These are phyloP conservation scores for Phanerochaete carnosa DNA, from an alignment of 768 basidiomycete species.

Conservation along the genomic window DNA sequence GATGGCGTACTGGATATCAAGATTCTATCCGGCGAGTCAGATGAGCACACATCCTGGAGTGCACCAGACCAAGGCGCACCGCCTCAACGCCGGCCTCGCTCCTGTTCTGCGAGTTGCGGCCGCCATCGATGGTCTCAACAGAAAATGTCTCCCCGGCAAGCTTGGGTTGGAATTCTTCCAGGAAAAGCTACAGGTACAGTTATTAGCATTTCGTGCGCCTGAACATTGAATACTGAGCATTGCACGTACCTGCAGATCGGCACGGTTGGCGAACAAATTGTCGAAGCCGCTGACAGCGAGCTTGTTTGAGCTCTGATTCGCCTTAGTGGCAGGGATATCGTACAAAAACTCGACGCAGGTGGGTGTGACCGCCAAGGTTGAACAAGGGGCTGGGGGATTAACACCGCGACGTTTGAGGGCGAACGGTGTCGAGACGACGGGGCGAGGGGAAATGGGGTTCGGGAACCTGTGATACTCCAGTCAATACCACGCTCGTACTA, in stretches of 20 bases:
- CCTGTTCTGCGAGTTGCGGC: constrained; percentile 43
- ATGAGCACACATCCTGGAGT: neutral
- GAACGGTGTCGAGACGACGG: constrained; percentile 12
- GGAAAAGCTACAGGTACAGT: constrained; percentile 48
- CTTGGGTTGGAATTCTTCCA: constrained; percentile 12
- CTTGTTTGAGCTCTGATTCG: constrained; percentile 22
- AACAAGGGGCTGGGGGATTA: constrained; percentile 22
- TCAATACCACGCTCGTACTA: neutral
- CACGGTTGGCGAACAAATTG: constrained; percentile 26
- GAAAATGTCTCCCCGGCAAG: constrained; percentile 16
- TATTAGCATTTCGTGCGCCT: neutral
- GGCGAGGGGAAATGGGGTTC: constrained; percentile 8
- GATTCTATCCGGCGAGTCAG: constrained; percentile 12
- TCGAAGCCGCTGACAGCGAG: constrained; percentile 34
- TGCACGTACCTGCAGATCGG: constrained; percentile 32
- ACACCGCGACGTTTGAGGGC: constrained; percentile 16
- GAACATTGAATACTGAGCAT: constrained; percentile 34
- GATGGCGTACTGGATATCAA: constrained; percentile 26
- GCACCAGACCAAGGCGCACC: constrained; percentile 28
- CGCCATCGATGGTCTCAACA: constrained; percentile 41
- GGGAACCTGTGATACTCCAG: constrained; percentile 21
- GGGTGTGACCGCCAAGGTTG: constrained; percentile 23
- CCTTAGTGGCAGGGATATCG: constrained; percentile 21
- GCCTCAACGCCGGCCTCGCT: constrained; percentile 59
- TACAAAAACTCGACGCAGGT: constrained; percentile 31